phyloP scores from a whole-genome alignment of 148 eudicot genomes.

The Gaultheria prostrata region DNA sequence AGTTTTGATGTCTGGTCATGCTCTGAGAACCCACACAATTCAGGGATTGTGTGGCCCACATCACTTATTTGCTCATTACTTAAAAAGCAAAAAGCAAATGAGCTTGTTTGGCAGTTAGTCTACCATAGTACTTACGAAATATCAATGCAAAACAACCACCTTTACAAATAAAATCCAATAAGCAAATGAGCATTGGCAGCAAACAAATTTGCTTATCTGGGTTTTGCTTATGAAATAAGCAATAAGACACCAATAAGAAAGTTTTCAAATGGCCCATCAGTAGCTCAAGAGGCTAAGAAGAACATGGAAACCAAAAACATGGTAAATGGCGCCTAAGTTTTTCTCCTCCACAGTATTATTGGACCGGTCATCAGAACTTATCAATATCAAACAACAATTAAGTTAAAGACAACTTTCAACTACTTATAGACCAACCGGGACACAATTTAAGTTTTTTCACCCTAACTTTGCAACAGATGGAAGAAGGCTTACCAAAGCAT shows the following conservation, averaged over 20 bases:
- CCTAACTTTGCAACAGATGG: neutral
- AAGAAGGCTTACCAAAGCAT: conserved; percentile 36
- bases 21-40: neutral
- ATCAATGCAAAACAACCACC: neutral
- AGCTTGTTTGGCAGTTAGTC: neutral
- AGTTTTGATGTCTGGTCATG: neutral
- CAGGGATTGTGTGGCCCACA: neutral
- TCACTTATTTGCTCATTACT: neutral
- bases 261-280: neutral
- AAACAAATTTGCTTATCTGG: neutral
- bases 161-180: neutral
- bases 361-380: neutral
- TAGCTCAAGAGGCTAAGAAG: neutral
- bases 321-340: neutral
- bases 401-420: neutral
- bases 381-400: neutral
- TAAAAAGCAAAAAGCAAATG: neutral
- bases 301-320: neutral
- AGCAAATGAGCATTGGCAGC: neutral
- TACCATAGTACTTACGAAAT: neutral
- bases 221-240: neutral
- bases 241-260: neutral
- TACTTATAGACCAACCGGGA: neutral
- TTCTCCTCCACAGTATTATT: neutral
- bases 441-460: neutral